Conservation (phyloP, 768 basidiomycete genomes). For the Amyloporia xantha region DNA sequence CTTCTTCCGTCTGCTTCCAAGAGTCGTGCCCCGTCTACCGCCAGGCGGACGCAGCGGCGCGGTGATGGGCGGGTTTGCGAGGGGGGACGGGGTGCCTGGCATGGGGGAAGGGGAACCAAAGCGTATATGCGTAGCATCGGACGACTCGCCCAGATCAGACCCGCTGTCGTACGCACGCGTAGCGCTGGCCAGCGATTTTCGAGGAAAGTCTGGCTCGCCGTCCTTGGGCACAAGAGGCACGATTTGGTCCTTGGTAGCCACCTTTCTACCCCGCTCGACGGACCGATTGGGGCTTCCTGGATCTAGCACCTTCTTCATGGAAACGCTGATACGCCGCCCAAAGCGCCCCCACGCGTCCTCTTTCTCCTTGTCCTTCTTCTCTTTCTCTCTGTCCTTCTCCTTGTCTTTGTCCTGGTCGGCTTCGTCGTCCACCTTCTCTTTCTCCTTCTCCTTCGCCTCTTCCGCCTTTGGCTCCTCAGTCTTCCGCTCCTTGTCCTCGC, state of each 20-base stretch:
- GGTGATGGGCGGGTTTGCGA: not conserved
- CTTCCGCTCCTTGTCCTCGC: constrained; percentile 1
- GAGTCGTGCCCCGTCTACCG: constrained; percentile 2
- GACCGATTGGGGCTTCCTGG: constrained; percentile 17
- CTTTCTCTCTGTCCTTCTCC: constrained; percentile 22
- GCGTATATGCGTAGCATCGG: constrained; percentile 1
- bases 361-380: constrained; percentile 29
- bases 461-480: no score
- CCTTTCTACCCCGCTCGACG: constrained; percentile 20
- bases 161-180: constrained; percentile 5
- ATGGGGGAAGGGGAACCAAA: not conserved
- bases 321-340: constrained; percentile 55
- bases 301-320: constrained; percentile 35
- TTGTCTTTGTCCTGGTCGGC: constrained; percentile 2
- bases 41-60: not conserved
- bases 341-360: constrained; percentile 58
- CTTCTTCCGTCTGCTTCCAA: constrained; percentile 15
- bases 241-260: constrained; percentile 18
- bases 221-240: not conserved
- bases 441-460: constrained; percentile 21
- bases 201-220: constrained; percentile 8
- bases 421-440: constrained; percentile 28
- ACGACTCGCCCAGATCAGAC: constrained; percentile 6
- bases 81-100: constrained; percentile 4
- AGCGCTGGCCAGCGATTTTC: constrained; percentile 6